Base-by-base conservation (phyloP, 1,284 basidiomycete species). In the Microbotryum silenes-acaulis region DNA sequence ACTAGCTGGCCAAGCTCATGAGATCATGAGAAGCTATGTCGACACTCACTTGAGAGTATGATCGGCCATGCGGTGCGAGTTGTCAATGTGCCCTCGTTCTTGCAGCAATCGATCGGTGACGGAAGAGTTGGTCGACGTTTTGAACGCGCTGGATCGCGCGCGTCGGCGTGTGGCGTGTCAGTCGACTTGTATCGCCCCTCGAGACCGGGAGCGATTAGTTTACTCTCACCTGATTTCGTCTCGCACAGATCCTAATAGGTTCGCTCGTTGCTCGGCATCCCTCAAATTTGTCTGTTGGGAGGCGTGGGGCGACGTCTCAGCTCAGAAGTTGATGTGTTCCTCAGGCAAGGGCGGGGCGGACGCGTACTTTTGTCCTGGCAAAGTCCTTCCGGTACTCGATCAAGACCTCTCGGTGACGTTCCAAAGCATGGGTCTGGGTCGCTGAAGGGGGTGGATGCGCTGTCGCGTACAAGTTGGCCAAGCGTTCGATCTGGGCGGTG, bases 191-290 rank as follows among this genome's bases (percentile, higher is more conserved):
- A 51, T 27, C 6, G 10, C 23, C 25, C 10, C 88, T 87, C 71
- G 76, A 75, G 10, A 77, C 73, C 1, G 77, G 74, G 31, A 14
- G 14, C 20, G 61, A 56, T 23, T 27, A 31, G 18, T 27, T 25
- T 5, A n/a, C n/a, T n/a, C 85, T 60, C 68, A 93, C 91, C 91
- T 87, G 68, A 97, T 97, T 71, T 98, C 94, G 69, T 93, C 91
- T 64, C 91, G 82, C 3, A 97, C 92, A n/a, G 88, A 89, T 31
- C 83, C 87, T 23, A 98, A 79, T 20, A 98, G 78, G 74, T 91
- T 93, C 1, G 86, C 86, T 72, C 91, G 83, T 72, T 93, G 88
- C 52, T 94, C 77, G 0, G 91, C 89, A 62, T 85, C 80, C 70
- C 89, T 82, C n/a, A 92, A 84, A 73, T 88, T 91, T 33, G 81